These are phyloP conservation scores for Didymella lethalis DNA, from an alignment of 2,329 filamentous ascomycete genomes.

Conservation along the genomic window DNA sequence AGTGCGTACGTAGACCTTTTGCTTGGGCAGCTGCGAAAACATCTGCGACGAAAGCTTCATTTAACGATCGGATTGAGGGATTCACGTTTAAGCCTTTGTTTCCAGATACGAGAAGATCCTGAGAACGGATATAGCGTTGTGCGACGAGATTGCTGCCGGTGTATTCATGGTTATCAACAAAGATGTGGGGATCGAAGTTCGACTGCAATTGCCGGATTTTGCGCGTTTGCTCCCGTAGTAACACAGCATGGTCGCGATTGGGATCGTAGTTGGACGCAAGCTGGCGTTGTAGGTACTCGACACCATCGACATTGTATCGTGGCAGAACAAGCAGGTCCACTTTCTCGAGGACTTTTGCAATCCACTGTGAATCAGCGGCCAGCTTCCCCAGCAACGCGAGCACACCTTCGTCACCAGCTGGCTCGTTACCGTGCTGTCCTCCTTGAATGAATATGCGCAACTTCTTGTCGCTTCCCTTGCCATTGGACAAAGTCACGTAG, in stretches of 20 bases:
- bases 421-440: conserved; percentile 42
- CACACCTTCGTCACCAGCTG: conserved; percentile 40
- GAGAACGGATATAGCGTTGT: conserved; percentile 31
- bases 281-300: conserved; percentile 34
- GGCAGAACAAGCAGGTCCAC: conserved; percentile 37
- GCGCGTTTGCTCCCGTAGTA: conserved; percentile 36
- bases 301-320: conserved; percentile 43
- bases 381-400: conserved; percentile 41
- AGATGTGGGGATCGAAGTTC: conserved; percentile 37
- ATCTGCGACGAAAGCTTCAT: conserved; percentile 35
- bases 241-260: conserved; percentile 41
- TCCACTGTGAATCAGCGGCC: conserved; percentile 35
- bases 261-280: conserved; percentile 36
- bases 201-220: conserved; percentile 34
- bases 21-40: conserved; percentile 24
- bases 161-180: conserved; percentile 41
- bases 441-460: conserved; percentile 42
- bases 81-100: conserved; percentile 45
- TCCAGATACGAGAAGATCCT: conserved; percentile 37
- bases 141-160: conserved; percentile 24
- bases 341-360: conserved; percentile 31
- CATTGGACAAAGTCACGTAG: conserved; percentile 29
- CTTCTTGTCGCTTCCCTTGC: conserved; percentile 22
- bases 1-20: not conserved
- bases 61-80: conserved; percentile 34